Evolutionary conservation across 2,329 filamentous ascomycete species (phyloP), one percentile per base, ranked within the genome.

Genomic region (Alternaria angustiovoidea): DNA sequence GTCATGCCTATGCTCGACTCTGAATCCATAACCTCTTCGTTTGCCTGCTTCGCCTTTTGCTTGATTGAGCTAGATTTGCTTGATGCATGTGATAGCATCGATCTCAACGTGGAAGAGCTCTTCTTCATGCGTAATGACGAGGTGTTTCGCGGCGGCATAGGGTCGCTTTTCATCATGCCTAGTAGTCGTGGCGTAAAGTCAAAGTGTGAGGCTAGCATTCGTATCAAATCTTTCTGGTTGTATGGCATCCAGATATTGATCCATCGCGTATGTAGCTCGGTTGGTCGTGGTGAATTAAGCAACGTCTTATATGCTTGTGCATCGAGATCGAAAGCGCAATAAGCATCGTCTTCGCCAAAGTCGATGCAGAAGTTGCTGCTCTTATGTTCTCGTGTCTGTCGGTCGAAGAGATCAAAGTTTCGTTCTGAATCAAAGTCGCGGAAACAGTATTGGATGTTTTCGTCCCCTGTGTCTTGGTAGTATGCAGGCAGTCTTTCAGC

Each of bases 211-310:
- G 86, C 88, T 24, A 93, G 41, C 18, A 82, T 79, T 65, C 82
- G 80, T 44, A 93, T 82, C 9, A 85, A 71, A 3, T 85, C 81
- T 36, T 79, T 81, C 67, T 92, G 89, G 18, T 78, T 75, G 67
- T 87, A 85, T 0, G 90, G 90, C 47, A 86, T 83, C 88, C 89
- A 93, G 26, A 93, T 84, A 63, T 93, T 91, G 66, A 93, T 91
- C 91, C 91, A 93, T 75, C 90, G 83, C 4, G 90, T 88, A 61
- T 82, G 84, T 46, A 83, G 78, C 49, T 80, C 81, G 41, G 77
- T 78, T 2, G 84, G 82, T 57, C 83, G 80, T 69, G 85, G 73
- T 7, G 70, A 62, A 32, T 70, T 65, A 12, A 79, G 57, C 16
- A 76, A 66, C 47, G 54, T 76, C 47, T 63, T 79, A 30, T 88